Percentiles rank a stretch among this genome's conserved stretches.
phyloP scores from a whole-genome alignment of 2,329 filamentous ascomycete genomes.

The Decorospora gaudefroyi region DNA sequence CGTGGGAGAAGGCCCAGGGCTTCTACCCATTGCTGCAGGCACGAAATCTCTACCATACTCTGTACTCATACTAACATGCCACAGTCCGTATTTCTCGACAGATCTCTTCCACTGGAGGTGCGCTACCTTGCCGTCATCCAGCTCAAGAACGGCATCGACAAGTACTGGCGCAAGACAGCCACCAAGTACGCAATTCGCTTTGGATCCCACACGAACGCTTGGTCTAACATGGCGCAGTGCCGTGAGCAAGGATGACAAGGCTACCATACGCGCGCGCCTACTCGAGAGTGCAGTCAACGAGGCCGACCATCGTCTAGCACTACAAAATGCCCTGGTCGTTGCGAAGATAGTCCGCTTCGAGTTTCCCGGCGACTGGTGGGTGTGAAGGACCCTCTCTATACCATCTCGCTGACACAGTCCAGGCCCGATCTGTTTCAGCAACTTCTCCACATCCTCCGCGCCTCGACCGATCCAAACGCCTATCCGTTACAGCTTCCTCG shows the following conservation, averaged over 20 bases:
- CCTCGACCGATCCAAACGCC: slow-evolving; percentile 56
- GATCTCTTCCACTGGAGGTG: slow-evolving; percentile 72
- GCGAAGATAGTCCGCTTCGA: slow-evolving; percentile 90
- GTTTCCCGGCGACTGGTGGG: slow-evolving; percentile 80
- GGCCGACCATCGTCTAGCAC: slow-evolving; percentile 71
- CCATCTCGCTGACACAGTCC: slow-evolving; percentile 17
- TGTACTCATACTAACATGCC: slow-evolving; percentile 13
- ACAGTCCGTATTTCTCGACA: slow-evolving; percentile 80
- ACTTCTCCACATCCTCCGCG: slow-evolving; percentile 62
- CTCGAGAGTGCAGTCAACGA: slow-evolving; percentile 79
- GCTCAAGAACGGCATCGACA: slow-evolving; percentile 95
- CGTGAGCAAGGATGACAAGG: slow-evolving; percentile 72
- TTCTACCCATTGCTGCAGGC: slow-evolving; percentile 57
- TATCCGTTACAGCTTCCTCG: slow-evolving; percentile 71
- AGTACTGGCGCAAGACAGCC: slow-evolving; percentile 84
- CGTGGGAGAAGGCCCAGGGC: slow-evolving; percentile 55
- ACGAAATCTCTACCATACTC: neutral
- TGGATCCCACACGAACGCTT: neutral
- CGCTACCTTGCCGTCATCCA: slow-evolving; percentile 91
- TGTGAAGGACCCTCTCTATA: neutral
- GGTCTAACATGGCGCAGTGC: slow-evolving; percentile 51
- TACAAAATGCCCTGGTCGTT: slow-evolving; percentile 85
- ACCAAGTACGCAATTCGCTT: slow-evolving; percentile 57
- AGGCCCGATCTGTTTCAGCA: slow-evolving; percentile 50
- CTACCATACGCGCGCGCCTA: slow-evolving; percentile 72